Evolutionary conservation across 2,329 filamentous ascomycete species (phyloP), one percentile per base, ranked within the genome.

Genomic region (Colletotrichum ledebouriae): DNA sequence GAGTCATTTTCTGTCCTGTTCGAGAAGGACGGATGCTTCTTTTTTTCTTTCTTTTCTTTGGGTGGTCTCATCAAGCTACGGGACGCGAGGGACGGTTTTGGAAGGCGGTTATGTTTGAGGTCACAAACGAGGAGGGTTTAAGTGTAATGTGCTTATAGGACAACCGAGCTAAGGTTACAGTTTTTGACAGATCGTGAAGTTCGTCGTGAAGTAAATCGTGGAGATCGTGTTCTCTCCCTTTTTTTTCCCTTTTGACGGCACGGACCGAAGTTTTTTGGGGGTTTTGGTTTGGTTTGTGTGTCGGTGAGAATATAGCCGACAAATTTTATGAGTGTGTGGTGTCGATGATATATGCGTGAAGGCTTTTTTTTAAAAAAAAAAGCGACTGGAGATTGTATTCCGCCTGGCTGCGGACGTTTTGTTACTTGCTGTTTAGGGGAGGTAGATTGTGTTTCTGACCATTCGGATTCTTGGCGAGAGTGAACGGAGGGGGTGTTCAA

Each of bases 321-420:
- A 22, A 15, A 15, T 29, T 50, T 13, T 15, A 50, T 11, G 20
- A n/a, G 22, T n/a, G 47, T 20, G 4, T 6, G 6, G 56, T 37
- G 17, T 17, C 20, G 22, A 25, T 25, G n/a, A n/a, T 4, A 5
- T 44, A 13, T 5, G 12, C 2, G 42, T 15, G 41, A 47, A 20
- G 57, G 6, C 29, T 29, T 29, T 29, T 29, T 29, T 29, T 29
- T 29, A 6, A 17, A 17, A 17, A 17, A 17, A 17, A 17, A 17
- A 1, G 29, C 9, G 29, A 29, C 29, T 29, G 7, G 1, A 29
- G 29, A 6, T 59, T 33, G 57, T 29, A 50, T 50, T 25, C 37
- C 2, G 15, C 2, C 33, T 52, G 58, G 58, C 34, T 60, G 58
- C 46, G 58, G 58, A 34, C 46, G 58, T 33, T 52, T 5, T 3